Base-by-base conservation (phyloP, 2,329 filamentous ascomycete species). In the Colletotrichum karsti region DNA sequence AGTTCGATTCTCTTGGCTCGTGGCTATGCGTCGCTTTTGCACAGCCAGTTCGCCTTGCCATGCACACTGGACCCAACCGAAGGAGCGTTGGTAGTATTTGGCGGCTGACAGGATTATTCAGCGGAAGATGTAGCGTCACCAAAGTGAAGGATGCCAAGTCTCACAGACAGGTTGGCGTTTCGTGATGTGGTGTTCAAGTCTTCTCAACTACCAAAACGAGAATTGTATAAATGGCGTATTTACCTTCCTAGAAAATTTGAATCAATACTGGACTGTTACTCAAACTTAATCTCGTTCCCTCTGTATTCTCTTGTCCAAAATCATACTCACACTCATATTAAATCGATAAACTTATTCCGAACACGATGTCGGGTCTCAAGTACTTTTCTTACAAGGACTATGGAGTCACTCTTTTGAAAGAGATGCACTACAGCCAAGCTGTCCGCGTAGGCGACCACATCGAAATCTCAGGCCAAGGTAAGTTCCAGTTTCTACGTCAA, bases 391-490 rank as follows among this genome's bases (percentile, higher is more conserved):
- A 84, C 72, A 60, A 74, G 15, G 78, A 78, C 24, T 71, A 77
- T 15, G 82, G 83, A 8, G 72, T 79, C 39, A 64, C 67, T 5
- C 75, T 79, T 13, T 67, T 71, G 4, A 26, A 80, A 46, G 68
- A 72, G 1, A 75, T 75, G 69, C 60, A 74, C 57, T 82, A 82
- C 70, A 82, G 74, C 63, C 80, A 82, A 69, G 78, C 80, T 7
- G 79, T 81, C 18, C 75, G 81, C 5, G 72, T 82, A n/a, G 79
- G 78, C 5, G 76, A 81, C 65, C 73, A 73, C 2, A 81, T 82
- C 35, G 77, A 83, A 70, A 75, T 75, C 48, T 64, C 78, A 4
- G 77, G 78, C 2, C 77, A 80, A 74, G 77, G 75, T 78, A 65
- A 24, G 42, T n/a, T 15, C 20, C 7, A 5, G 28, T 24, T 15